A percentile compares a stretch with the other conserved stretches of the same genome.
Conservation (phyloP, 1,284 basidiomycete genomes). For the Chondrostereum purpureum region DNA sequence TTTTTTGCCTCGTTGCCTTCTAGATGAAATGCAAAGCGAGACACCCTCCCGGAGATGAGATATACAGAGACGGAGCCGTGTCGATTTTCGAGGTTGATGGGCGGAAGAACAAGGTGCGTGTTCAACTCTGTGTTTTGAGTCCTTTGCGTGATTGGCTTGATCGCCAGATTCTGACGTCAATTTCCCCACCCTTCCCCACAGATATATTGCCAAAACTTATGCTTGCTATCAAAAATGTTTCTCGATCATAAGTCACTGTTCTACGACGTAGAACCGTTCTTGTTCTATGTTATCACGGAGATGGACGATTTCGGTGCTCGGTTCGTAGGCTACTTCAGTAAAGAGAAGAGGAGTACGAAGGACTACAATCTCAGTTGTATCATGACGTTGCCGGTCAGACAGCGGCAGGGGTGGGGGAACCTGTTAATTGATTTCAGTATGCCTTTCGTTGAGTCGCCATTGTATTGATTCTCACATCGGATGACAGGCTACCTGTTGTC, state of each 20-base stretch:
- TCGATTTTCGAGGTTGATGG: conserved; percentile 99
- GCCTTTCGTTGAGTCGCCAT: conserved; percentile 27
- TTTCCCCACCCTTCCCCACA: conserved; percentile 22
- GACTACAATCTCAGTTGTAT: conserved; percentile 99
- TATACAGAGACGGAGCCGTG: conserved; percentile 85
- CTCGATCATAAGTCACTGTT: conserved; percentile 99
- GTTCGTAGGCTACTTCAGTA: conserved; percentile 98
- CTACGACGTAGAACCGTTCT: conserved; percentile 98
- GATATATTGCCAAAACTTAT: conserved; percentile 99
- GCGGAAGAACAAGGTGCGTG: conserved; percentile 84
- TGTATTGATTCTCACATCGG: neutral
- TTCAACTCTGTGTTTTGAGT: conserved; percentile 1
- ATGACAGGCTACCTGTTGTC: conserved; percentile 86
- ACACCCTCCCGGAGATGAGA: conserved; percentile 97
- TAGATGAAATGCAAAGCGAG: conserved; percentile 93
- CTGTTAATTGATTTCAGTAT: conserved; percentile 94
- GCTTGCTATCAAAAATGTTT: conserved; percentile 98
- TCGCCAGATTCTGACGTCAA: conserved; percentile 3
- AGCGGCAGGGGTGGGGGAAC: conserved; percentile 93
- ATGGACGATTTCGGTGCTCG: conserved; percentile 84
- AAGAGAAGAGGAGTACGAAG: conserved; percentile 95
- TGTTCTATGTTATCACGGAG: conserved; percentile 98
- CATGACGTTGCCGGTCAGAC: conserved; percentile 95
- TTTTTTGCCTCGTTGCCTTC: conserved; percentile 7
- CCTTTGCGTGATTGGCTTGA: conserved; percentile 1